Evolutionary conservation across 352 stramenopile species (phyloP).

Genomic region (Phytophthora chlamydospora): DNA sequence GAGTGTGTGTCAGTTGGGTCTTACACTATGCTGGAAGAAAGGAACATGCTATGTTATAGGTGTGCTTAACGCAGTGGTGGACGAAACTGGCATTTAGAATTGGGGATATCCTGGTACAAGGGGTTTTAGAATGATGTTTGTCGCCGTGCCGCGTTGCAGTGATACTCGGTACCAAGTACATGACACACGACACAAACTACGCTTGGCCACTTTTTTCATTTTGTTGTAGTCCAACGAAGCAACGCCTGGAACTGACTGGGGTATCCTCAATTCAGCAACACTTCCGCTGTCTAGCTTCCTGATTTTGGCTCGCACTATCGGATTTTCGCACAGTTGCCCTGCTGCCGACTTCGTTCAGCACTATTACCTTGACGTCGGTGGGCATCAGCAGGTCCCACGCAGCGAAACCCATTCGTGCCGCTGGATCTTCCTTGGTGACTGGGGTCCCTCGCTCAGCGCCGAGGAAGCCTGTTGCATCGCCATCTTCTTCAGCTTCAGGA

Average conservation of each 20-base stretch:
- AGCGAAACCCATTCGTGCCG: constrained; percentile 2
- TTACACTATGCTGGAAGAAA: no score
- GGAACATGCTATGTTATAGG: no score
- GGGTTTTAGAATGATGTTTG: background rate
- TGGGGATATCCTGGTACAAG: background rate
- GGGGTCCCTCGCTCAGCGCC: background rate
- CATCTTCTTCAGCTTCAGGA: background rate
- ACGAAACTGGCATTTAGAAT: no score
- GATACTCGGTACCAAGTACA: background rate
- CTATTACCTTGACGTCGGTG: constrained; percentile 1
- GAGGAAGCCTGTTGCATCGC: constrained; percentile 7
- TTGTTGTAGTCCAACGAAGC: background rate
- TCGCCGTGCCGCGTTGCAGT: background rate
- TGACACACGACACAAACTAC: constrained; percentile 3
- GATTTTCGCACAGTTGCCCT: background rate
- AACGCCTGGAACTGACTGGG: no score
- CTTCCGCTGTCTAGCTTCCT: background rate
- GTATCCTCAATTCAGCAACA: no score
- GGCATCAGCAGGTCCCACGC: constrained; percentile 11
- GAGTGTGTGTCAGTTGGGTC: background rate
- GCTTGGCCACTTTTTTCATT: constrained; percentile 6
- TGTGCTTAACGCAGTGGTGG: no score
- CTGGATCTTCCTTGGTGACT: background rate
- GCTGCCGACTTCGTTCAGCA: background rate
- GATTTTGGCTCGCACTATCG: background rate